phyloP scores from a whole-genome alignment of 1,139 yeast species.

The Oligophagozyma castellii region DNA sequence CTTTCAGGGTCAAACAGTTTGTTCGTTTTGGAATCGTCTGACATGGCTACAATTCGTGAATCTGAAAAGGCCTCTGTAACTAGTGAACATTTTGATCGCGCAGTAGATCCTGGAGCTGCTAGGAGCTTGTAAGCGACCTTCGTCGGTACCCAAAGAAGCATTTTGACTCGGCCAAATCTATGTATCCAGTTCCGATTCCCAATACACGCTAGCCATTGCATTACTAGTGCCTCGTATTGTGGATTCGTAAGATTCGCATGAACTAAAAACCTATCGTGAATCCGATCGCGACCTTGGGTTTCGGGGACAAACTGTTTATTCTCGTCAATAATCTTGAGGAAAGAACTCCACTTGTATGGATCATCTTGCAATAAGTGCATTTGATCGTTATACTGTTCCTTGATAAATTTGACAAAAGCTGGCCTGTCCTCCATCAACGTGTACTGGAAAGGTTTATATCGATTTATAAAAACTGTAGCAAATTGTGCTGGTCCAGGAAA shows the following conservation, averaged over 20 bases:
- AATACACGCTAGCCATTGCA: constrained; percentile 66
- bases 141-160: constrained; percentile 51
- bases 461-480: constrained; percentile 37
- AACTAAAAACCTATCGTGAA: constrained; percentile 50
- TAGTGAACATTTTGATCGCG: constrained; percentile 44
- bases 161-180: constrained; percentile 56
- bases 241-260: constrained; percentile 48
- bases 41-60: constrained; percentile 36
- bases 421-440: constrained; percentile 40
- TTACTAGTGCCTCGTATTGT: constrained; percentile 53
- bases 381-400: constrained; percentile 12
- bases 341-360: constrained; percentile 60
- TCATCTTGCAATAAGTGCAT: constrained; percentile 23
- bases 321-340: constrained; percentile 30
- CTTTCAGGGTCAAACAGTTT: constrained; percentile 9
- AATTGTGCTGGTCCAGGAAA: constrained; percentile 46
- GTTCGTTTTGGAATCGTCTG: constrained; percentile 22
- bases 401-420: constrained; percentile 28
- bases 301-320: constrained; percentile 32
- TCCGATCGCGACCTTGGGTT: constrained; percentile 29
- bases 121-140: constrained; percentile 48
- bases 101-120: constrained; percentile 33
- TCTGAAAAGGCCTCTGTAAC: constrained; percentile 49
- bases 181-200: constrained; percentile 66
- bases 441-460: constrained; percentile 46